Base-by-base conservation (phyloP, 768 basidiomycete genomes). In the Cystofilobasidium capitatum region DNA sequence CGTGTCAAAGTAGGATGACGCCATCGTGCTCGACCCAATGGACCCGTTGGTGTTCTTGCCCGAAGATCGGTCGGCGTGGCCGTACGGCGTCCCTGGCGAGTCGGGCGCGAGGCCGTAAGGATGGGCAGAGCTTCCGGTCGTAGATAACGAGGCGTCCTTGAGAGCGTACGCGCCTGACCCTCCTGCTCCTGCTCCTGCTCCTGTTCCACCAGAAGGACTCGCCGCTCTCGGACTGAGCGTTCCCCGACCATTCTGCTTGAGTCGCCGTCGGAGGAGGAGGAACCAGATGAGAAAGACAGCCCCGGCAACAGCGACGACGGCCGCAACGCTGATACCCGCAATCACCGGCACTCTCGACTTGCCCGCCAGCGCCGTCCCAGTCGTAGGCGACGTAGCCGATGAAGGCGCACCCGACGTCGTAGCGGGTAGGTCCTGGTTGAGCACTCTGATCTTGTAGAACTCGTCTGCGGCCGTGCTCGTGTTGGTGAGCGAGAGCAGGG, bases 401-500 rank as follows among this genome's bases (percentile, higher is more conserved):
- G 62, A 33, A 7, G 40, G 26, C 13, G 29, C 42, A 2, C 22
- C 12, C 10, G 61, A 26, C 29, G 40, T 40, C 40, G 60, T 17
- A 17, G 24, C 29, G 17, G 66, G 60, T 40, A 68, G 55, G 54
- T 55, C 40, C 31, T 62, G 60, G 40, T 58, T 54, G 61, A 58
- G 59, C 14, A 62, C 42, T 7, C 66, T 36, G 22, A 68, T 61
- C 9, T 54, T 39, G 24, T 68, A 20, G 57, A 68, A 68, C 55
- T 68, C 66, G 20, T 55, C 54, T 9, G 37, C 24, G 3, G 61
- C 51, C 26, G 22, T 37, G 29, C 17, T 20, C 8, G 44, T 45
- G 55, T 62, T 42, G 20, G 66, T 68, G 39, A 68, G 62, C n/a
- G 66, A 16, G 20, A 57, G 55, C 10, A 68, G 61, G 29, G 66